phyloP scores from a whole-genome alignment of 306 rosid species.

The Canavalia gladiata region DNA sequence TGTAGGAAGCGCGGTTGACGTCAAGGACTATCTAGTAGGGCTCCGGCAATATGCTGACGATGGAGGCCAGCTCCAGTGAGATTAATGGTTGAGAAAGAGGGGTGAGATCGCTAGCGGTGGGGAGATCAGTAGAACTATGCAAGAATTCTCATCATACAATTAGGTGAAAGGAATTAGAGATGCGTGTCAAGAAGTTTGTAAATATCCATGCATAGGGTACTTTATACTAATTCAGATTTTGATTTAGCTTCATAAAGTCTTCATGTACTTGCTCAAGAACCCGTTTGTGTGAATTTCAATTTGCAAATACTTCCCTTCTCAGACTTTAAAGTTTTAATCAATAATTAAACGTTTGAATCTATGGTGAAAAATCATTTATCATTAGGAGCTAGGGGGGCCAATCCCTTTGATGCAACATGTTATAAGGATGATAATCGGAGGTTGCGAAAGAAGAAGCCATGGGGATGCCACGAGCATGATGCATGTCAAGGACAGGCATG shows the following conservation, averaged over 20 bases:
- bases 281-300: conserved; percentile 33
- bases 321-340: conserved; percentile 51
- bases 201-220: conserved; percentile 41
- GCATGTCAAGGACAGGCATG: conserved; percentile 67
- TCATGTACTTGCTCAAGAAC: conserved; percentile 56
- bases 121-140: conserved; percentile 57
- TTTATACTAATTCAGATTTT: conserved; percentile 48
- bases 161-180: conserved; percentile 42
- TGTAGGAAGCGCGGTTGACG: conserved; percentile 81
- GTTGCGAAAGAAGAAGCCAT: conserved; percentile 45
- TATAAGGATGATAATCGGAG: conserved; percentile 57
- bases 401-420: conserved; percentile 65
- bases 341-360: conserved; percentile 64
- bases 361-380: conserved; percentile 47
- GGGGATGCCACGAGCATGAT: conserved; percentile 53
- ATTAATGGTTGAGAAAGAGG: conserved; percentile 79
- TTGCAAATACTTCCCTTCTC: conserved; percentile 52
- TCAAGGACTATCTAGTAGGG: conserved; percentile 64
- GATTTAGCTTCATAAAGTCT: conserved; percentile 45
- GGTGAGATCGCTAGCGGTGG: conserved; percentile 65
- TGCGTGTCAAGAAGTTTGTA: conserved; percentile 34
- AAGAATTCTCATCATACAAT: conserved; percentile 52
- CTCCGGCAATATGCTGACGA: conserved; percentile 84
- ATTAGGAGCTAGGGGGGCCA: conserved; percentile 55
- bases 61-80: conserved; percentile 81